Percentiles rank a stretch among this genome's conserved stretches.
These are phyloP conservation scores for Neurospora pannonica DNA, from an alignment of 495 filamentous ascomycete genomes.

Conservation along the genomic window DNA sequence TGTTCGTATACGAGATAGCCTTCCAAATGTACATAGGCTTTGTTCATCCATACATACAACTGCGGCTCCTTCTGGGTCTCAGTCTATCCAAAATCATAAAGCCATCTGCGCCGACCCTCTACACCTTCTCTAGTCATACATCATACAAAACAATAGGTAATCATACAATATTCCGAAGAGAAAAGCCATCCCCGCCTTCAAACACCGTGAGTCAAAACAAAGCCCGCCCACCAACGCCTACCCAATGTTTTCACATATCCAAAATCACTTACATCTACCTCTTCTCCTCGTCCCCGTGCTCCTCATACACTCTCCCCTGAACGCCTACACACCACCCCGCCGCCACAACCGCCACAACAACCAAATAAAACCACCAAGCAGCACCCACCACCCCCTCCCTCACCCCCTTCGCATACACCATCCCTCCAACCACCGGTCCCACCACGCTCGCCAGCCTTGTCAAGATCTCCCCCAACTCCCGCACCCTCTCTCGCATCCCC, in stretches of 20 bases:
- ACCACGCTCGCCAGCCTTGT: conserved; percentile 50
- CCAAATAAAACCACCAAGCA: conserved; percentile 58
- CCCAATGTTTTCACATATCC: background rate
- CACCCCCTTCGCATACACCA: conserved; percentile 54
- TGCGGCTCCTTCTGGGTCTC: background rate
- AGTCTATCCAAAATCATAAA: background rate
- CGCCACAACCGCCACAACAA: conserved; percentile 16
- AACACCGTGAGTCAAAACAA: no score
- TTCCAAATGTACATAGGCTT: background rate
- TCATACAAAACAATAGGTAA: background rate
- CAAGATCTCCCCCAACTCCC: conserved; percentile 59
- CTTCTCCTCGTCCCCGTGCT: background rate
- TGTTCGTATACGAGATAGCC: background rate
- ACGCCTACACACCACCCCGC: conserved; percentile 5
- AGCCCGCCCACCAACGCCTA: background rate
- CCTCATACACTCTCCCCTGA: background rate
- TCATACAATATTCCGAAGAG: background rate
- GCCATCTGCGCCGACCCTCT: no score
- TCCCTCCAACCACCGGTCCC: conserved; percentile 58
- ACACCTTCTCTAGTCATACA: no score
- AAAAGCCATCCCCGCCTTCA: no score
- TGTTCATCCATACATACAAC: background rate
- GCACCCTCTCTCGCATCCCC: conserved; percentile 55
- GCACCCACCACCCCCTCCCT: conserved; percentile 55
- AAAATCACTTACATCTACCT: background rate